A percentile compares a stretch with the other conserved stretches of the same genome.
Conservation (phyloP, 306 rosid species). For the Pterocarpus macrocarpus region DNA sequence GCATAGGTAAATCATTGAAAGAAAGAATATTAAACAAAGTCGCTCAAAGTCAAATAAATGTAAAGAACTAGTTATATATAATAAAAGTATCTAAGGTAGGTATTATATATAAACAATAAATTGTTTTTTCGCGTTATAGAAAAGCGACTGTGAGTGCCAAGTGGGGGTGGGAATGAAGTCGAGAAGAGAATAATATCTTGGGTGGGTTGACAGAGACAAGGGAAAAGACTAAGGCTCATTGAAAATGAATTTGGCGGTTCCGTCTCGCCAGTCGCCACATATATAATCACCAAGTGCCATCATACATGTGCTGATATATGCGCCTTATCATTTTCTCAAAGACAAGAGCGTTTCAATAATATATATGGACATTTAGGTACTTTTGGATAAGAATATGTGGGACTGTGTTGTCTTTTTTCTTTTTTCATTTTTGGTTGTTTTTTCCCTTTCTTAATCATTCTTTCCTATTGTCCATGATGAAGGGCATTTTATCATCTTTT, state of each 20-base stretch:
- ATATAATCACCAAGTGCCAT: not conserved
- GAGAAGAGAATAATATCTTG: not conserved
- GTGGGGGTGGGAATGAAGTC: not conserved
- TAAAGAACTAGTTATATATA: not conserved
- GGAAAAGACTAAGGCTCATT: not conserved
- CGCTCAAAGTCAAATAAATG: not conserved
- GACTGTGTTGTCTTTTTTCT: not conserved
- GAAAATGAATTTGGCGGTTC: constrained; percentile 21
- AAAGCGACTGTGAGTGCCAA: not conserved
- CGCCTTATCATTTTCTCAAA: too few relatives aligned
- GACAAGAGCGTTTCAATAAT: too few relatives aligned
- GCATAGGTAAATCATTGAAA: constrained; percentile 2
- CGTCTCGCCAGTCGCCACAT: not conserved
- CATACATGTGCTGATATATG: too few relatives aligned
- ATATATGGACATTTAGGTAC: not conserved
- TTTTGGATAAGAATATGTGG: constrained; percentile 1
- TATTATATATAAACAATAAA: not conserved
- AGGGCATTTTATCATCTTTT: not conserved
- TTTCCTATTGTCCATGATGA: not conserved
- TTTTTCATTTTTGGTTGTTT: not conserved
- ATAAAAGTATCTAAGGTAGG: not conserved
- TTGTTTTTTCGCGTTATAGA: not conserved
- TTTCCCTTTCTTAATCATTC: not conserved
- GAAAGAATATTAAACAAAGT: not conserved
- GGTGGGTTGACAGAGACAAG: constrained; percentile 2